phyloP scores from a whole-genome alignment of 164 flowering plant species.

The Vitis riparia region DNA sequence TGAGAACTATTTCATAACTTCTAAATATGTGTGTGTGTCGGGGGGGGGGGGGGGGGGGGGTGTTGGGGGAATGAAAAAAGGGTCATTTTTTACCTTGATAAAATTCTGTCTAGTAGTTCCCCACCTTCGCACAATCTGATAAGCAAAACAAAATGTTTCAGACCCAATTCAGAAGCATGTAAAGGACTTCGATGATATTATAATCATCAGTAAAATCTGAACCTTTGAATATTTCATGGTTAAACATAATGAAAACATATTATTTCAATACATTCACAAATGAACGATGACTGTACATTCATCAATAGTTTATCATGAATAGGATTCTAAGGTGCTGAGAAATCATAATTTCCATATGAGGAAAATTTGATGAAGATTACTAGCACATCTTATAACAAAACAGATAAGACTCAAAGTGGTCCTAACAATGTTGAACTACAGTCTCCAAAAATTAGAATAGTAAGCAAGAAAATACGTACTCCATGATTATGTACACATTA shows the following conservation, averaged over 20 bases:
- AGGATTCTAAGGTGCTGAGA: neutral
- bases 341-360: neutral
- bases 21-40: too few relatives aligned
- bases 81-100: conserved; percentile 57
- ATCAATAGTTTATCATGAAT: too few relatives aligned
- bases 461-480: conserved; percentile 48
- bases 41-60: too few relatives aligned
- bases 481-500: conserved; percentile 75
- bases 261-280: too few relatives aligned
- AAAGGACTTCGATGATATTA: too few relatives aligned
- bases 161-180: neutral
- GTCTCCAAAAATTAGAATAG: neutral
- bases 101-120: conserved; percentile 88
- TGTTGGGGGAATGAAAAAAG: neutral
- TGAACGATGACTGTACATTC: too few relatives aligned
- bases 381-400: neutral
- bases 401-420: neutral
- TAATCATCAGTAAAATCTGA: too few relatives aligned
- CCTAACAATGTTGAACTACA: neutral
- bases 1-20: neutral
- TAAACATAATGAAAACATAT: too few relatives aligned
- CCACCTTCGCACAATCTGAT: conserved; percentile 96
- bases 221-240: too few relatives aligned
- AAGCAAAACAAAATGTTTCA: conserved; percentile 10
- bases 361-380: neutral